phyloP scores from a whole-genome alignment of 352 stramenopile genomes.

The Globisporangium polare region DNA sequence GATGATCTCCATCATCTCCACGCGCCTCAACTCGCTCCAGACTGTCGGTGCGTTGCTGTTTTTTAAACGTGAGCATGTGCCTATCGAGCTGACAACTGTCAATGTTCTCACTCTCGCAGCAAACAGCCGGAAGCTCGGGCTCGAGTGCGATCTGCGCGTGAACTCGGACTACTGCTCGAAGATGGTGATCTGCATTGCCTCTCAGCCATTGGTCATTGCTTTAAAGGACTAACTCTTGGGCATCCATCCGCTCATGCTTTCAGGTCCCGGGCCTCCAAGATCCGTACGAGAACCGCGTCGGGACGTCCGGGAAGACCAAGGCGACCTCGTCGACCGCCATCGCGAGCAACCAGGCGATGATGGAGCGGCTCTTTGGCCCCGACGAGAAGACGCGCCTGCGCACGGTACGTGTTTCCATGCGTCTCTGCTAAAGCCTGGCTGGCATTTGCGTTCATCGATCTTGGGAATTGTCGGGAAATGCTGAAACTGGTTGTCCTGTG shows the following conservation, averaged over 20 bases:
- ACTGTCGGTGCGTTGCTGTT: conserved; percentile 34
- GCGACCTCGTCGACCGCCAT: conserved; percentile 36
- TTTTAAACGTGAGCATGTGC: neutral
- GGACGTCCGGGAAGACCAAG: conserved; percentile 32
- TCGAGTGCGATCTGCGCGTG: conserved; percentile 69
- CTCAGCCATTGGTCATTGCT: neutral
- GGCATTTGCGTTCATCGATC: neutral
- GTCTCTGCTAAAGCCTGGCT: neutral
- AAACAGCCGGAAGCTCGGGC: conserved; percentile 62
- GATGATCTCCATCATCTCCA: conserved; percentile 81
- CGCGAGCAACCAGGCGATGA: conserved; percentile 67
- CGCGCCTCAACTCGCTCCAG: conserved; percentile 57
- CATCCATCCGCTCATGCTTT: neutral
- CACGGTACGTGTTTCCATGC: conserved; percentile 21
- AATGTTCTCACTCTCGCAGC: conserved; percentile 17
- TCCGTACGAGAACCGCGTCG: conserved; percentile 53
- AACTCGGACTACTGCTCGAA: conserved; percentile 76
- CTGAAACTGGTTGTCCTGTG: neutral
- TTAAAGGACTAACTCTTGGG: neutral
- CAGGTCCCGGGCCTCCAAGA: conserved; percentile 43
- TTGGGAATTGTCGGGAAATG: neutral
- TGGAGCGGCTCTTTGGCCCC: conserved; percentile 69
- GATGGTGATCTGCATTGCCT: conserved; percentile 30
- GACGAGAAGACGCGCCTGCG: conserved; percentile 63
- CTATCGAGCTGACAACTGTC: neutral